These are phyloP conservation scores for Ogataea angusta DNA, from an alignment of 805 yeast genomes.

Conservation along the genomic window DNA sequence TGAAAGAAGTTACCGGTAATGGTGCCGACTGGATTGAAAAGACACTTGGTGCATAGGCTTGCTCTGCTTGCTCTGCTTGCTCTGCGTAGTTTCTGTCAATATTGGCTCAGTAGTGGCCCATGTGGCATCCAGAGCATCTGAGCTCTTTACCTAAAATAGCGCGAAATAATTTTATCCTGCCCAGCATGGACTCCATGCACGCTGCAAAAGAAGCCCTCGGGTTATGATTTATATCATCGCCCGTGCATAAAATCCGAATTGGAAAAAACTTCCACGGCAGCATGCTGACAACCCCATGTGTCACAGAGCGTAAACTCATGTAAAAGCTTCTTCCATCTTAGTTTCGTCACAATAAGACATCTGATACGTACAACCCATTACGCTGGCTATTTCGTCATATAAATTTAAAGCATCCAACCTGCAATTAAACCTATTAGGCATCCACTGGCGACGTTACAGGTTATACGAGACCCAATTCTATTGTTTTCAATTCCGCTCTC, in stretches of 20 bases:
- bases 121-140: too few relatives aligned
- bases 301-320: neutral
- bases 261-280: neutral
- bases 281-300: neutral
- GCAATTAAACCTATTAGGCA: neutral
- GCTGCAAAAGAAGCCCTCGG: neutral
- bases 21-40: too few relatives aligned
- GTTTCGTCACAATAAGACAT: neutral
- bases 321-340: neutral
- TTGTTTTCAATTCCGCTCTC: neutral
- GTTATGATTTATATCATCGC: neutral
- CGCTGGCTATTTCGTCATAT: neutral
- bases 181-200: neutral
- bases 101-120: too few relatives aligned
- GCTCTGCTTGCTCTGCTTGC: too few relatives aligned
- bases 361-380: neutral
- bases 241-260: neutral
- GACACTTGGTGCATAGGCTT: too few relatives aligned
- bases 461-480: neutral
- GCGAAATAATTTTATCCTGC: neutral
- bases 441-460: neutral
- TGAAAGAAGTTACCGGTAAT: too few relatives aligned
- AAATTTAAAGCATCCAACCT: neutral
- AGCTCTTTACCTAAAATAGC: neutral
- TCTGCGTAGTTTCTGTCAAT: too few relatives aligned